Conservation (phyloP, 2,329 filamentous ascomycete genomes). For the Aureobasidium vineae region DNA sequence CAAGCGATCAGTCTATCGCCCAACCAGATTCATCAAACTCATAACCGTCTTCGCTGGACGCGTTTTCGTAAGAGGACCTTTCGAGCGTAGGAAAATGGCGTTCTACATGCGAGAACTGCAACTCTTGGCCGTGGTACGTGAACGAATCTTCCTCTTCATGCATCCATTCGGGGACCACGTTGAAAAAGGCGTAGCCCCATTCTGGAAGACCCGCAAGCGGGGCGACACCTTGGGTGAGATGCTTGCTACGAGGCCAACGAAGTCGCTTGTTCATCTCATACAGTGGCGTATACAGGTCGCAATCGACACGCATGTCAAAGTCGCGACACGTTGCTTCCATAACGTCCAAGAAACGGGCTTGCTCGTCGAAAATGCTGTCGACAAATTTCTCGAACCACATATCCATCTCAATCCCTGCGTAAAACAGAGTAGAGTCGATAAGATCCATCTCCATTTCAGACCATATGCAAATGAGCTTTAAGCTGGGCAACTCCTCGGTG, state of each 20-base stretch:
- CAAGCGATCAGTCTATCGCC: not conserved
- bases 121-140: not conserved
- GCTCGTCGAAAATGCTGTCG: not conserved
- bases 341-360: not conserved
- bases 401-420: not conserved
- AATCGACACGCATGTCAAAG: not conserved
- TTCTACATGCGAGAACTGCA: not conserved
- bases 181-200: not conserved
- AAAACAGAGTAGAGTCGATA: not conserved
- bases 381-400: not conserved
- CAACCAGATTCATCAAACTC: not conserved
- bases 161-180: not conserved
- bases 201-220: not conserved
- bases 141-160: not conserved
- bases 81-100: not conserved
- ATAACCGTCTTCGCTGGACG: not conserved
- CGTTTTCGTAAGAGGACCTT: not conserved
- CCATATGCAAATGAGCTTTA: not conserved
- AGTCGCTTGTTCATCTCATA: slow-evolving; percentile 14
- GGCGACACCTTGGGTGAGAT: not conserved
- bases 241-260: not conserved
- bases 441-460: not conserved
- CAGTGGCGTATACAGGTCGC: not conserved
- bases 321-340: not conserved
- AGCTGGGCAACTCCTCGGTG: not conserved